Evolutionary conservation across 192 early-diverging fungal genomes (phyloP).

Genomic region (Phycomyces nitens): DNA sequence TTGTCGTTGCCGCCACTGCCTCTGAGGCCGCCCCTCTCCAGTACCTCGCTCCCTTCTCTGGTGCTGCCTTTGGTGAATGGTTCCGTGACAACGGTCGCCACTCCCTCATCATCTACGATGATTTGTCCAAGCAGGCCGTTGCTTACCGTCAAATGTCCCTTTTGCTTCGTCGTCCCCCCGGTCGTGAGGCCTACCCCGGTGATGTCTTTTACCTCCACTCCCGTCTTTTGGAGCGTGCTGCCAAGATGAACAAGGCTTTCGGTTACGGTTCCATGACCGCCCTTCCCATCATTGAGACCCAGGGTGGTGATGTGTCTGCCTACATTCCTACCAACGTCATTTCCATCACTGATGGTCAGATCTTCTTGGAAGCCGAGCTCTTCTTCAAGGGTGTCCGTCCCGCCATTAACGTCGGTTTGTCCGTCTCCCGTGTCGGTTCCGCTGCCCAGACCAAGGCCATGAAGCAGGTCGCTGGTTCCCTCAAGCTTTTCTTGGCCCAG

Average conservation of each 20-base stretch:
- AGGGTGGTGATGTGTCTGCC: conserved; percentile 99
- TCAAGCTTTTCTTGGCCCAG: conserved; percentile 99
- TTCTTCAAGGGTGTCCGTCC: conserved; percentile 99
- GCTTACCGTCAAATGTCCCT: conserved; percentile 99
- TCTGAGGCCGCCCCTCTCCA: conserved; percentile 98
- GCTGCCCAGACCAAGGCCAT: conserved; percentile 99
- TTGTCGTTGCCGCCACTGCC: conserved; percentile 97
- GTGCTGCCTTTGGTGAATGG: conserved; percentile 97
- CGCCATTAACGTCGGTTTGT: conserved; percentile 99
- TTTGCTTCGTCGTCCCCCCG: conserved; percentile 97
- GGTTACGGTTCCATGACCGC: conserved; percentile 97
- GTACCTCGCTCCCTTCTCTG: conserved; percentile 98
- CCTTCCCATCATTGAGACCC: conserved; percentile 98
- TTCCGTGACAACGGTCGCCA: conserved; percentile 99
- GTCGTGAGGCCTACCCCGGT: conserved; percentile 99
- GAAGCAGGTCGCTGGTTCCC: conserved; percentile 99
- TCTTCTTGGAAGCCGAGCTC: conserved; percentile 99
- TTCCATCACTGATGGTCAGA: conserved; percentile 99
- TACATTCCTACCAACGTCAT: conserved; percentile 99
- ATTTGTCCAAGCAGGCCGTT: conserved; percentile 99
- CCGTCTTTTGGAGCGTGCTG: conserved; percentile 96
- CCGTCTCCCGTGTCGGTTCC: conserved; percentile 99
- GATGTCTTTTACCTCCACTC: conserved; percentile 99
- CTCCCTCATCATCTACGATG: conserved; percentile 98
- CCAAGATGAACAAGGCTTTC: conserved; percentile 97